Base-by-base conservation (phyloP, 2,329 filamentous ascomycete species). In the Cercospora berteroae region DNA sequence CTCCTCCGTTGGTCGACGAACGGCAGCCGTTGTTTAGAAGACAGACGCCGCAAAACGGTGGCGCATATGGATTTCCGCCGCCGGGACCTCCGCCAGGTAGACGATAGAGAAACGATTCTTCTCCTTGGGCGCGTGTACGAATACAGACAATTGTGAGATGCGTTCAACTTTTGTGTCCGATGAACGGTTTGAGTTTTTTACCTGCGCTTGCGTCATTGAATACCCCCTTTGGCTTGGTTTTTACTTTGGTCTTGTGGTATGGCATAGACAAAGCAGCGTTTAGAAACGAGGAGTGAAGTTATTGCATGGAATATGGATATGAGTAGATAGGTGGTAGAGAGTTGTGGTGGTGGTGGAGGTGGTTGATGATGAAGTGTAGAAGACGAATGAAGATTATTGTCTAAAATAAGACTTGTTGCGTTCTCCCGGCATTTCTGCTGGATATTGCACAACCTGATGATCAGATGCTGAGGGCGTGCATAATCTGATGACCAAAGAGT, bases 1-100 rank as follows among this genome's bases (percentile, higher is more conserved):
- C 60, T 29, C 44, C 42, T 0, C 44, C 60, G 48, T 20, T 36
- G 20, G 23, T 16, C 4, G 60, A 63, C 60, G 60, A 63, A n/a
- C 48, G 60, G 33, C 60, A 56, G 50, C 50, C 44, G n/a, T 16
- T 63, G 48, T 62, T 68, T 36, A 60, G 63, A 42, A 65, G 60
- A 31, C 63, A 52, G 56, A 60, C 63, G 63, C 60, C 60, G 60
- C 60, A 63, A 31, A 52, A 29, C 16, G 42, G 42, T 18, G 60
- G 48, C 20, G 60, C 27, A 56, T 63, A 36, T 50, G 60, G 60
- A 6, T 42, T 56, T 27, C 25, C 60, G 44, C 60, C 60, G 3
- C 60, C 60, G 18, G 23, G 23, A 56, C 52, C 52, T 56, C 29
- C 48, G 23, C 25, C 58, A 18, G 33, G 48, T 39, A 55, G 60